Evolutionary conservation across 2,329 filamentous ascomycete genomes (phyloP), one percentile per base, ranked within the genome.

Genomic region (Teratosphaeria epicoccoides): DNA sequence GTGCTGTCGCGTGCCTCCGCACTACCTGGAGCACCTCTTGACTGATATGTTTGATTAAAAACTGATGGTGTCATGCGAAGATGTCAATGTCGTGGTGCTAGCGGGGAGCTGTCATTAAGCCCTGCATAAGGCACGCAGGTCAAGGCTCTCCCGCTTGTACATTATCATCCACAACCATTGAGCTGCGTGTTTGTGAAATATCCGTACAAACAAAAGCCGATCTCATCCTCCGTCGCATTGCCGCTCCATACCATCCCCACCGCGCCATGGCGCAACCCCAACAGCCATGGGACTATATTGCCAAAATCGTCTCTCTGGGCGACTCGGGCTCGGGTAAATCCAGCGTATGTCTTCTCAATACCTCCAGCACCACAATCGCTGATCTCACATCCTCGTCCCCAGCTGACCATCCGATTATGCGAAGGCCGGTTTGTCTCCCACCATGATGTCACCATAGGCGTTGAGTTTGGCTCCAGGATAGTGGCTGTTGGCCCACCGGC

Each of bases 291-390:
- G 89, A 97, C 75, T 97, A 94, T 76, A 98, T 97, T 68, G 90
- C 91, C 70, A 98, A 98, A 73, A 87, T 98, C 63, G 91, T 97
- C 67, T 95, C 88, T 74, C 89, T 98, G 65, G 93, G 93, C 70
- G 93, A 97, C 75, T 93, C 87, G 45, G 93, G 90, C 68, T 95
- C 88, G 67, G 93, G 93, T 66, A 98, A 98, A 77, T 95, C 88
- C 52, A 82, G 78, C 68, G 79, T 81, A 71, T 58, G 74, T 46
- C 23, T 24, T 40, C 44, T 50, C 7, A 40, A 17, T 43, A 23
- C 25, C 40, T 29, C 51, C 45, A 44, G 28, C 44, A 46, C 44
- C 22, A 29, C 33, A 40, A 33, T 11, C 17, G 47, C 40, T 53
- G 48, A 53, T 50, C 17, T 24, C 14, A 48, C 24, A 45, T 46